A percentile compares a stretch with the other conserved stretches of the same genome.
Conservation (phyloP, 1,139 yeast species). For the Yamadazyma atmosphaerica region DNA sequence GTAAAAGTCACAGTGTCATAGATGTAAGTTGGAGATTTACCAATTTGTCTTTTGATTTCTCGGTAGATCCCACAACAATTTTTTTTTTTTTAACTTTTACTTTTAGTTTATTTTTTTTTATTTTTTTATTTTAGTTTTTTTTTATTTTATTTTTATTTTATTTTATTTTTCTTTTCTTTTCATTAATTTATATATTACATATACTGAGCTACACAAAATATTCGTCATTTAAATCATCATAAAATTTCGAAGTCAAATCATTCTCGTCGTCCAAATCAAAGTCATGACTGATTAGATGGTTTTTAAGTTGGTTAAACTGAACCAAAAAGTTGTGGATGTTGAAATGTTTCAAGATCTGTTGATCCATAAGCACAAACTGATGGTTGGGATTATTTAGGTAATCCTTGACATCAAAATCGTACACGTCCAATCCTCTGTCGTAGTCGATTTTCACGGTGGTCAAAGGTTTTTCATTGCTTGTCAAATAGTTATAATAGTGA, state of each 20-base stretch:
- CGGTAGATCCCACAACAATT: too few species aligned
- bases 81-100: too few species aligned
- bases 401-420: conserved; percentile 13
- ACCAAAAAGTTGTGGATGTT: conserved; percentile 12
- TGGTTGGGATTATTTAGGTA: conserved; percentile 8
- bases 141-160: too few species aligned
- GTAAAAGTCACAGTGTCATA: too few species aligned
- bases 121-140: too few species aligned
- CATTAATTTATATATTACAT: too few species aligned
- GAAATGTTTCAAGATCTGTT: conserved; percentile 10
- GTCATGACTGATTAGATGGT: conserved; percentile 3
- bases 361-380: conserved; percentile 8
- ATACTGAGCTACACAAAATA: conserved; percentile 1
- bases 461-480: conserved; percentile 1
- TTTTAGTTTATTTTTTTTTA: too few species aligned
- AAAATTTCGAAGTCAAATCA: conserved; percentile 16
- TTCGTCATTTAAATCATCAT: conserved; percentile 18
- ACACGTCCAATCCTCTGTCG: conserved; percentile 9
- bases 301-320: conserved; percentile 6
- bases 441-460: conserved; percentile 4
- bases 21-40: too few species aligned
- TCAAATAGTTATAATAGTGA: conserved; percentile 9
- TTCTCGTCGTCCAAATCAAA: conserved; percentile 6
- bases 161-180: too few species aligned
- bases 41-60: too few species aligned